phyloP scores from a whole-genome alignment of 2,329 filamentous ascomycete species.

The Ascochyta viciae-villosae region DNA sequence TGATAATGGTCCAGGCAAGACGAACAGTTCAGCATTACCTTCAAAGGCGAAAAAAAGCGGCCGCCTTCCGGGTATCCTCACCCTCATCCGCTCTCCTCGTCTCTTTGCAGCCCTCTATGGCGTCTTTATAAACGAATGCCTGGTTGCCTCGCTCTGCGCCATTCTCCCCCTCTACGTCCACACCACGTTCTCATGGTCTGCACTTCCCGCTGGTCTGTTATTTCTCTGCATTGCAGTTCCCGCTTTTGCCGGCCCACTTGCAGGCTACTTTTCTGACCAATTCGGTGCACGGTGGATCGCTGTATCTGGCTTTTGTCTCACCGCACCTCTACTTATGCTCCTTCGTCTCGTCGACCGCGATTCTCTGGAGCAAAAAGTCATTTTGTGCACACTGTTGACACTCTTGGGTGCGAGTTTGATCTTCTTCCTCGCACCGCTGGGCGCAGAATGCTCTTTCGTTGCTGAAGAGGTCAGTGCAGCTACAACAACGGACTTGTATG shows the following conservation, averaged over 20 bases:
- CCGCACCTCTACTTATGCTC: neutral
- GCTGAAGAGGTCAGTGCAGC: neutral
- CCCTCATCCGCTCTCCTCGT: slow-evolving; percentile 60
- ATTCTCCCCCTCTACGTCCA: slow-evolving; percentile 58
- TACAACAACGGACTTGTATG: neutral
- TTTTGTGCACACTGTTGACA: neutral
- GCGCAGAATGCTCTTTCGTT: neutral
- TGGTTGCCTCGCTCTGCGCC: slow-evolving; percentile 60
- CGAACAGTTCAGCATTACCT: neutral
- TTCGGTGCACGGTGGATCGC: slow-evolving; percentile 70
- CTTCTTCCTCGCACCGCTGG: neutral
- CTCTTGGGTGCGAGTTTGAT: neutral
- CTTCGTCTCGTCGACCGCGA: neutral
- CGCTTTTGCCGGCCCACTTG: slow-evolving; percentile 62
- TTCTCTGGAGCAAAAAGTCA: neutral
- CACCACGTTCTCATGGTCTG: slow-evolving; percentile 57
- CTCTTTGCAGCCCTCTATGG: slow-evolving; percentile 64
- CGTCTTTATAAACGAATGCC: slow-evolving; percentile 55
- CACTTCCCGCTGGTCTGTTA: slow-evolving; percentile 59
- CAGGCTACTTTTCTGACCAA: slow-evolving; percentile 57
- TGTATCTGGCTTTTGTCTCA: slow-evolving; percentile 36
- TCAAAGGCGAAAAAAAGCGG: neutral
- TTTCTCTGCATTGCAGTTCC: slow-evolving; percentile 65
- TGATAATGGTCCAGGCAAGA: neutral
- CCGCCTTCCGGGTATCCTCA: slow-evolving; percentile 32